These are phyloP conservation scores for Ceratobasidium sp. DNA, from an alignment of 1,284 basidiomycete species.

Conservation along the genomic window DNA sequence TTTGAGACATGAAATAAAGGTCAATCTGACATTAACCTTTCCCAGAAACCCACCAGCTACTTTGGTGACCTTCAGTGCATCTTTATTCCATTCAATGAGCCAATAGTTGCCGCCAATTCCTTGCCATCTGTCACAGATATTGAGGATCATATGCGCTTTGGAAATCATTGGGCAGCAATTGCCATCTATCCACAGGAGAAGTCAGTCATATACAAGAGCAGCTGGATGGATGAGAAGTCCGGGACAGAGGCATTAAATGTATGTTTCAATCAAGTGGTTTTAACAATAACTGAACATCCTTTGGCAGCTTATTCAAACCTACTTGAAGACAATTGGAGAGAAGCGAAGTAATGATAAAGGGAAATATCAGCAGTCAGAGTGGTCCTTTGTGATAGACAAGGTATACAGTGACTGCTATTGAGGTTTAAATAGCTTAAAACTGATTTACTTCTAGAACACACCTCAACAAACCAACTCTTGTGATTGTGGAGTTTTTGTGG, in stretches of 20 bases:
- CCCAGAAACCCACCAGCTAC: neutral
- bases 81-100: conserved; percentile 21
- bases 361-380: neutral
- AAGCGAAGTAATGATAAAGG: neutral
- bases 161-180: conserved; percentile 7
- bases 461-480: neutral
- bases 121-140: neutral
- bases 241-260: neutral
- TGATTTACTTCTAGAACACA: neutral
- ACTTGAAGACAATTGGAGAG: neutral
- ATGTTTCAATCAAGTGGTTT: neutral
- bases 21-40: neutral
- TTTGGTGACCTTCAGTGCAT: neutral
- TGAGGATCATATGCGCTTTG: neutral
- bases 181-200: neutral
- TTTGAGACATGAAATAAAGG: neutral
- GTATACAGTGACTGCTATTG: neutral
- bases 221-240: neutral
- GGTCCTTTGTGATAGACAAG: conserved; percentile 5
- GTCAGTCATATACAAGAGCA: neutral
- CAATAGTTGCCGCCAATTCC: neutral
- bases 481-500: conserved; percentile 10
- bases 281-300: neutral
- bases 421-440: neutral
- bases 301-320: neutral